Percentiles rank a stretch among this genome's conserved stretches.
phyloP scores from a whole-genome alignment of 2,329 filamentous ascomycete genomes.

The Aspergillus phoenicis region DNA sequence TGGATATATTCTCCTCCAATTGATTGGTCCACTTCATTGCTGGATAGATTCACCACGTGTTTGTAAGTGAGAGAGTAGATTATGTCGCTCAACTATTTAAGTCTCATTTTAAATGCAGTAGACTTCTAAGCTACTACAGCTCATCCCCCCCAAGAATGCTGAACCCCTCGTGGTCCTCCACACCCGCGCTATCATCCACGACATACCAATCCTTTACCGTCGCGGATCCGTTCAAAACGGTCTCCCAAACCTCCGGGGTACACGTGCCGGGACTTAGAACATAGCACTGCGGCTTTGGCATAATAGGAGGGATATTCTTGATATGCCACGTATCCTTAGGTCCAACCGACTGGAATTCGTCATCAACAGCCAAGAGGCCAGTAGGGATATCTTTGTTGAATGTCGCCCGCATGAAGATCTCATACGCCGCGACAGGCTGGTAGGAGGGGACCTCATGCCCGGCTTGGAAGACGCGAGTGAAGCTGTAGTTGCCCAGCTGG shows the following conservation, averaged over 20 bases:
- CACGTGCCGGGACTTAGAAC: background rate
- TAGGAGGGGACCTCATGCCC: constrained; percentile 57
- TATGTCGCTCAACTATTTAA: background rate
- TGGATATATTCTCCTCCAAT: no score
- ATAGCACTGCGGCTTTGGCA: constrained; percentile 4
- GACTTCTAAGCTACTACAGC: background rate
- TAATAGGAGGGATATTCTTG: background rate
- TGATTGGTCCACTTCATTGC: no score
- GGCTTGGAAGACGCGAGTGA: constrained; percentile 45
- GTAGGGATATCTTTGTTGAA: constrained; percentile 2
- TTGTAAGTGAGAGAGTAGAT: background rate
- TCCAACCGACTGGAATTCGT: constrained; percentile 2
- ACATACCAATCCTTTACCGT: constrained; percentile 3
- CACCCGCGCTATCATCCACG: background rate
- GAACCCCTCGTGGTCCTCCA: background rate
- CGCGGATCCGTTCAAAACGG: background rate
- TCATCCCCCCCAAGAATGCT: background rate
- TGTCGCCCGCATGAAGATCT: constrained; percentile 9
- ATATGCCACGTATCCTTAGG: background rate
- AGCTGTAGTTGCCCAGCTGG: constrained; percentile 38
- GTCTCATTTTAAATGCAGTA: background rate
- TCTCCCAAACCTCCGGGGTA: background rate
- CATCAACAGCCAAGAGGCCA: background rate
- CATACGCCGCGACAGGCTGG: constrained; percentile 37
- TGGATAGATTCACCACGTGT: no score